Percentiles rank a stretch among this genome's conserved stretches.
phyloP scores from a whole-genome alignment of 2,329 filamentous ascomycete genomes.

The Raffaelea deltoideospora region DNA sequence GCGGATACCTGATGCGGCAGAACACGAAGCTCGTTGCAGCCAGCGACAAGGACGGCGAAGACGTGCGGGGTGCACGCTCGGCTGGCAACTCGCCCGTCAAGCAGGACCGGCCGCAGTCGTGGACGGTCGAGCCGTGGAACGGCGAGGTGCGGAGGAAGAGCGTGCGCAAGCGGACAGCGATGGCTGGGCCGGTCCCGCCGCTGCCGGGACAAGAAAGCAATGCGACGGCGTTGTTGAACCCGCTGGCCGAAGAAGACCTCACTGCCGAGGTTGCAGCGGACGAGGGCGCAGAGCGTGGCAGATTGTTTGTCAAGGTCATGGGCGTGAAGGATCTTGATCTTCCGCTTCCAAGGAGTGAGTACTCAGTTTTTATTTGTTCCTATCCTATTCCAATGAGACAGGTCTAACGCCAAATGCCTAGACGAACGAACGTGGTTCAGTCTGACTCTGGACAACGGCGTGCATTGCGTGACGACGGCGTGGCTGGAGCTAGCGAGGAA shows the following conservation, averaged over 20 bases:
- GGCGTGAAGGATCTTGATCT: constrained; percentile 92
- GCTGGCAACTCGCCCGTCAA: constrained; percentile 57
- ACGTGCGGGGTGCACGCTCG: constrained; percentile 40
- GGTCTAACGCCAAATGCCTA: constrained; percentile 20
- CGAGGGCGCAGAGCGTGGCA: constrained; percentile 73
- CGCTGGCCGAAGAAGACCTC: constrained; percentile 55
- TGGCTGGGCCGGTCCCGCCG: constrained; percentile 57
- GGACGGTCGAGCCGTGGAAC: constrained; percentile 97
- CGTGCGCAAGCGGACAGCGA: constrained; percentile 40
- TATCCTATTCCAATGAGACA: background rate
- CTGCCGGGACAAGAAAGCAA: constrained; percentile 81
- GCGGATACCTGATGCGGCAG: constrained; percentile 95
- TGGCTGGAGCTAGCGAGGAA: constrained; percentile 87
- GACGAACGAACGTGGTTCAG: constrained; percentile 89
- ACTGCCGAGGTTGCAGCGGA: constrained; percentile 42
- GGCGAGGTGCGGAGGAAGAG: constrained; percentile 55
- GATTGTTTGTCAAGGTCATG: constrained; percentile 96
- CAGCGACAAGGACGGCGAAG: constrained; percentile 55
- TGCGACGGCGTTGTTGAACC: constrained; percentile 47
- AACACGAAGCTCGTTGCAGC: constrained; percentile 95
- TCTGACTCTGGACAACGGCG: constrained; percentile 90
- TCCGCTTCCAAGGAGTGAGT: constrained; percentile 75
- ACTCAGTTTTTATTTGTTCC: background rate
- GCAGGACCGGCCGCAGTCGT: constrained; percentile 71
- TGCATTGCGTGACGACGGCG: constrained; percentile 93